These are phyloP conservation scores for Neurospora sp. DNA, from an alignment of 495 filamentous ascomycete species.

Conservation along the genomic window DNA sequence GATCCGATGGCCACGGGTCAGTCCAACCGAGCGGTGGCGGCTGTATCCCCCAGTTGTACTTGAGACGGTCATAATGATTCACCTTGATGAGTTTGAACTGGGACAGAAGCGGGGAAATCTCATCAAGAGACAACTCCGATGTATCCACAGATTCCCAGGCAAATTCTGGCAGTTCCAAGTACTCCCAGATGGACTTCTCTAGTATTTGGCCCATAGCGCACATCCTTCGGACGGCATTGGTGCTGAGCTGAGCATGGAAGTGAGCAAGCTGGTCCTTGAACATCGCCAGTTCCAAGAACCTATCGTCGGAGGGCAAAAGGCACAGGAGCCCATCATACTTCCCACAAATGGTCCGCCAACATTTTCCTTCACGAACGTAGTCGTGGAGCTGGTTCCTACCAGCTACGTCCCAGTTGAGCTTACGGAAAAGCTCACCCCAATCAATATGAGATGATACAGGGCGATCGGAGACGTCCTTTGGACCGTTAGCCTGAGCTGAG, in stretches of 20 bases:
- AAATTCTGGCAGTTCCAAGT: slow-evolving; percentile 16
- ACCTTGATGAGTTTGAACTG: slow-evolving; percentile 9
- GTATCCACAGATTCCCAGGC: slow-evolving; percentile 16
- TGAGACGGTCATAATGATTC: slow-evolving; percentile 7
- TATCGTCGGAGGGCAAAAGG: slow-evolving; percentile 10
- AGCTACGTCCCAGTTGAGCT: slow-evolving; percentile 13
- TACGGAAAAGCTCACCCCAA: slow-evolving; percentile 6
- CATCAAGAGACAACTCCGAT: slow-evolving; percentile 2
- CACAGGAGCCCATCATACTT: slow-evolving; percentile 15
- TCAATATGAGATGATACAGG: not conserved
- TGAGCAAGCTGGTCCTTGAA: slow-evolving; percentile 11
- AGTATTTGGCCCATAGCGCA: slow-evolving; percentile 14
- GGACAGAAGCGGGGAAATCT: slow-evolving; percentile 10
- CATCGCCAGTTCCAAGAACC: slow-evolving; percentile 14
- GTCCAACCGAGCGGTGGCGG: slow-evolving; percentile 12
- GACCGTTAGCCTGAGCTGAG: not conserved
- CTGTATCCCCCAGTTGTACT: slow-evolving; percentile 4
- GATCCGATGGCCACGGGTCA: slow-evolving; percentile 17
- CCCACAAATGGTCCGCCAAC: slow-evolving; percentile 20
- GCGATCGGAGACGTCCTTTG: not conserved
- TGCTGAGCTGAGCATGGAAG: slow-evolving; percentile 13
- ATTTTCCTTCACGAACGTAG: slow-evolving; percentile 21
- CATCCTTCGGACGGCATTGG: slow-evolving; percentile 8
- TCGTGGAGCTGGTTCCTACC: slow-evolving; percentile 13
- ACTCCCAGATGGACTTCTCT: slow-evolving; percentile 12